Percentiles rank a stretch among this genome's conserved stretches.
Conservation (phyloP, 2,329 filamentous ascomycete species). For the Neonectria magnoliae region DNA sequence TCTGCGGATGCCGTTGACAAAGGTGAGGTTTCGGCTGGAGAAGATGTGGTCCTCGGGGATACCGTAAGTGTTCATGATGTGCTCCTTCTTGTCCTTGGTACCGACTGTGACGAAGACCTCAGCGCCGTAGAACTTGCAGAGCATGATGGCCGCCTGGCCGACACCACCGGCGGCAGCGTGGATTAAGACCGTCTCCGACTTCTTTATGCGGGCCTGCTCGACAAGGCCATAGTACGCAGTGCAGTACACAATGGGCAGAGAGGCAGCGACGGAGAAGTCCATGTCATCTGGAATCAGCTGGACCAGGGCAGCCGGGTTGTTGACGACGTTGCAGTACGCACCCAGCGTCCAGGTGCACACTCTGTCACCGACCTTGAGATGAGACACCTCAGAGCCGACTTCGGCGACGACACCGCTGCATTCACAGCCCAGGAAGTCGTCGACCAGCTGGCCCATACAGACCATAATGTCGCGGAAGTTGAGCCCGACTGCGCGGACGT, state of each 20-base stretch:
- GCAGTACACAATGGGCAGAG: slow-evolving; percentile 9
- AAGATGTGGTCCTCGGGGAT: slow-evolving; percentile 46
- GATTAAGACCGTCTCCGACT: slow-evolving; percentile 43
- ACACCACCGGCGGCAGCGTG: slow-evolving; percentile 31
- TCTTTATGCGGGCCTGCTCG: slow-evolving; percentile 15
- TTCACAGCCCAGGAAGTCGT: slow-evolving; percentile 13
- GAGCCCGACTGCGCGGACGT: slow-evolving; percentile 17
- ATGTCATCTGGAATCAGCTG: slow-evolving; percentile 13
- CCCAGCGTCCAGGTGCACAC: slow-evolving; percentile 12
- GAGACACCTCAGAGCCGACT: slow-evolving; percentile 13
- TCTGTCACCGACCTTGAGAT: slow-evolving; percentile 16
- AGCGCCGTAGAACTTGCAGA: slow-evolving; percentile 34
- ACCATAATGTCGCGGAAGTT: slow-evolving; percentile 28
- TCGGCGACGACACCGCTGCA: slow-evolving; percentile 12
- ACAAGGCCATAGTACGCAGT: slow-evolving; percentile 14
- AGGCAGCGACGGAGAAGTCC: slow-evolving; percentile 3
- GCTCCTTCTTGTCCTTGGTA: slow-evolving; percentile 42
- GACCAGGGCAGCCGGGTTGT: slow-evolving; percentile 1
- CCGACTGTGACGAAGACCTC: slow-evolving; percentile 47
- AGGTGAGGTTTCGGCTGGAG: slow-evolving; percentile 37
- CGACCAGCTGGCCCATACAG: slow-evolving; percentile 10
- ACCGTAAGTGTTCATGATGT: slow-evolving; percentile 36
- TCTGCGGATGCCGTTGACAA: slow-evolving; percentile 36
- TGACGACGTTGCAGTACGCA: slow-evolving; percentile 1
- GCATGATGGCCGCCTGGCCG: slow-evolving; percentile 43